These are phyloP conservation scores for Hymenoscyphus linearis DNA, from an alignment of 2,329 filamentous ascomycete species.

Conservation along the genomic window DNA sequence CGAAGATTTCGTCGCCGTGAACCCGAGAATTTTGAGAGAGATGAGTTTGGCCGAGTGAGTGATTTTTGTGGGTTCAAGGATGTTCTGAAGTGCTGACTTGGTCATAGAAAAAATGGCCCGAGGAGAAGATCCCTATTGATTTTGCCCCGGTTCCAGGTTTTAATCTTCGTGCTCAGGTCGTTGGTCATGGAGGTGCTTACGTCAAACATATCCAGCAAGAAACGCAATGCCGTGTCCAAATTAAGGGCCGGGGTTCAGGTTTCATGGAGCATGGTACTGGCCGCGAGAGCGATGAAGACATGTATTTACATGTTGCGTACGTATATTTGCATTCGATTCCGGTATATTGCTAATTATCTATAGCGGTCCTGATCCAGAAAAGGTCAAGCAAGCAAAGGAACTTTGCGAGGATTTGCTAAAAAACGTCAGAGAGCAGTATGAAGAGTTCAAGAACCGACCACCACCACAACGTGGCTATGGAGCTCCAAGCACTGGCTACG, in stretches of 20 bases:
- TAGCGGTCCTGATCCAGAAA: slow-evolving; percentile 79
- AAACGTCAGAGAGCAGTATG: slow-evolving; percentile 85
- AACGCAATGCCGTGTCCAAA: slow-evolving; percentile 92
- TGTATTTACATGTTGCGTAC: slow-evolving; percentile 95
- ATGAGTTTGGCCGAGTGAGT: slow-evolving; percentile 81
- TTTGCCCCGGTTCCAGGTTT: slow-evolving; percentile 91
- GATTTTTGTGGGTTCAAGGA: not conserved
- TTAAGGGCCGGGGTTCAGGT: slow-evolving; percentile 92
- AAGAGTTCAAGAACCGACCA: slow-evolving; percentile 76
- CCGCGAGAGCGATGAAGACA: slow-evolving; percentile 86
- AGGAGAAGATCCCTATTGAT: slow-evolving; percentile 86
- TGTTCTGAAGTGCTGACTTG: not conserved
- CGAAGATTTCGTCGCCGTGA: slow-evolving; percentile 83
- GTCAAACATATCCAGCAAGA: slow-evolving; percentile 98
- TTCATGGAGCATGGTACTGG: slow-evolving; percentile 89
- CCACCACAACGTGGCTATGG: slow-evolving; percentile 62
- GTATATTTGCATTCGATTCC: slow-evolving; percentile 33
- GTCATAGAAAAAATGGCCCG: slow-evolving; percentile 90
- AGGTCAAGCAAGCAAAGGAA: slow-evolving; percentile 81
- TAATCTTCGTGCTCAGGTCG: slow-evolving; percentile 92
- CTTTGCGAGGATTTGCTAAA: slow-evolving; percentile 82
- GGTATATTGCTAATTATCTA: slow-evolving; percentile 7
- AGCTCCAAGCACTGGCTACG: slow-evolving; percentile 34
- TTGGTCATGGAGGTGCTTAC: slow-evolving; percentile 88
- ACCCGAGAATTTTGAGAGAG: slow-evolving; percentile 73